A percentile compares a stretch with the other conserved stretches of the same genome.
These are phyloP conservation scores for Epichloe scottii DNA, from an alignment of 2,329 filamentous ascomycete genomes.

Conservation along the genomic window DNA sequence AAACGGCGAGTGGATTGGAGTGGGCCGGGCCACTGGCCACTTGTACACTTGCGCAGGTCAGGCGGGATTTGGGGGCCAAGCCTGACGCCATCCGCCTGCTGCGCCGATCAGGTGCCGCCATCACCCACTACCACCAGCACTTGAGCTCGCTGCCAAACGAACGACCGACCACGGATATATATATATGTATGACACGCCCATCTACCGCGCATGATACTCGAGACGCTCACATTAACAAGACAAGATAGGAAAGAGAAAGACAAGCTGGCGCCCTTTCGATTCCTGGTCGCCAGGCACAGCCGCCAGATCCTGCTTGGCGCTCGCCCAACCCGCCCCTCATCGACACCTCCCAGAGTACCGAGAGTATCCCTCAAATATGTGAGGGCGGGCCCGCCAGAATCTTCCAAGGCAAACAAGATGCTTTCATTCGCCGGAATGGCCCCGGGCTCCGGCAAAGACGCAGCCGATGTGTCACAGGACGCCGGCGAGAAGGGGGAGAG, in stretches of 20 bases:
- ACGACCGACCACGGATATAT: too few species aligned
- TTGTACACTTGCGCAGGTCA: too few species aligned
- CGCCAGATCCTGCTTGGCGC: constrained; percentile 33
- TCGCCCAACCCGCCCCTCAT: neutral
- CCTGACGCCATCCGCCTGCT: neutral
- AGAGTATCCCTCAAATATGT: constrained; percentile 17
- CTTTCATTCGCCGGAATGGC: constrained; percentile 12
- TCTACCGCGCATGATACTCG: too few species aligned
- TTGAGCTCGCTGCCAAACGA: too few species aligned
- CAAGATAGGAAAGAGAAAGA: neutral
- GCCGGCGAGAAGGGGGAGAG: constrained; percentile 14
- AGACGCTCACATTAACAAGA: too few species aligned
- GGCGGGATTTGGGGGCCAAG: too few species aligned
- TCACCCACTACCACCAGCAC: neutral
- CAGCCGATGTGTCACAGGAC: constrained; percentile 15
- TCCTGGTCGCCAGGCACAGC: constrained; percentile 26
- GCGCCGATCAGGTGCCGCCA: neutral
- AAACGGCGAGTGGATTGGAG: too few species aligned
- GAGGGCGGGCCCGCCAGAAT: constrained; percentile 19
- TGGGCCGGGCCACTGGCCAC: too few species aligned
- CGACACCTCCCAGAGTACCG: neutral
- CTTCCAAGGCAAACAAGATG: constrained; percentile 17
- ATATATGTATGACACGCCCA: too few species aligned
- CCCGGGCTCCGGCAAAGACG: constrained; percentile 16
- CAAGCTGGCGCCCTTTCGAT: constrained; percentile 31